Base-by-base conservation (phyloP, 1,284 basidiomycete genomes). In the Amylostereum areolatum region DNA sequence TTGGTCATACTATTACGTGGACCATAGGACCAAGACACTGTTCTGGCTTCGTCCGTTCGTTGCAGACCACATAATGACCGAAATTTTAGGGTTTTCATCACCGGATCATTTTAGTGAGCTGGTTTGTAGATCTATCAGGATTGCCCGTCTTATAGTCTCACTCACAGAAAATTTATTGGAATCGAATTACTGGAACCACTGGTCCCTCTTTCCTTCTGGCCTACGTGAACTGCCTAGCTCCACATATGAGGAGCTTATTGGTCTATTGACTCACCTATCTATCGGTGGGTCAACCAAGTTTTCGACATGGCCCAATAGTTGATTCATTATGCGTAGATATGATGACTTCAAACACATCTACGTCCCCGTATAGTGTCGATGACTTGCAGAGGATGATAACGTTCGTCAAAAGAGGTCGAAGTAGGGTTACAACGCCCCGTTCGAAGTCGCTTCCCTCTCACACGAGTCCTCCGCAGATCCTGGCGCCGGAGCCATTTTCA, bases 1-100 rank as follows among this genome's bases (percentile, higher is more conserved):
- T 4, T 64, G 61, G 46, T 9, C 25, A 10, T 68, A 68, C 52
- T 68, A 63, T 43, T 43, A 65, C 30, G 59, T 56, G 2, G 64
- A 68, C 47, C 63, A 67, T 36, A 48, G 52, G 4, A 37, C 54
- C 5, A 54, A 54, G 5, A 46, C 51, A 10, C 18, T 59, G 2
- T 66, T 63, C 41, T 68, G 66, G 66, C 46, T 67, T 0, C 56
- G 62, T 28, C 51, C 51, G 8, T 33, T 58, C 1, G 35, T 52
- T 3, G 56, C 55, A 4, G 59, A 59, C 2, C 43, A 52, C 10
- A 35, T 62, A 24, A 24, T 43, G 6, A 43, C 6, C 3, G 54
- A 44, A n/a, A 41, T 64, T 8, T 47, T 45, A 1, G 32, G 47
- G 1, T 44, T 53, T 3, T 53, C 58, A 6, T 62, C 62, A 10